Percentiles rank a stretch among this genome's conserved stretches.
Conservation (phyloP, 768 basidiomycete species). For the Rhizopogon sp. region DNA sequence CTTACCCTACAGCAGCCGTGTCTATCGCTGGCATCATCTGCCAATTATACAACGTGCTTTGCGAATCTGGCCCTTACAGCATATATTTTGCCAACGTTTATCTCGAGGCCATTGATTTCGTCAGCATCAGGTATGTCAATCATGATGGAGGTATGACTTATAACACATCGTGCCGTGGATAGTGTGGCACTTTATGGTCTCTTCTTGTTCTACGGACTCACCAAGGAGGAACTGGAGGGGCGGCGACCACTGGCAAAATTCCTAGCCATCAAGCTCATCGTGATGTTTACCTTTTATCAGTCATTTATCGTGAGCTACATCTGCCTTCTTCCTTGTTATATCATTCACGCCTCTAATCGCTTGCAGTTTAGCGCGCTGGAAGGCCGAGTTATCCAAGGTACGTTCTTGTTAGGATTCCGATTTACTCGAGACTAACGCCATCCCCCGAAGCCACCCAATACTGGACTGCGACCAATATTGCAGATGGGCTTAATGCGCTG, state of each 20-base stretch:
- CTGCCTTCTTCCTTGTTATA: background rate
- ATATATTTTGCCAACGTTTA: conserved; percentile 64
- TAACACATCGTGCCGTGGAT: background rate
- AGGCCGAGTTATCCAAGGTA: conserved; percentile 64
- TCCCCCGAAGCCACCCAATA: conserved; percentile 53
- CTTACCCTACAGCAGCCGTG: conserved; percentile 1
- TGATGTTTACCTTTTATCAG: conserved; percentile 89
- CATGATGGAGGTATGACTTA: background rate
- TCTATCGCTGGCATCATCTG: conserved; percentile 80
- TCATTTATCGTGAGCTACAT: conserved; percentile 56
- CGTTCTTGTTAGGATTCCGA: background rate
- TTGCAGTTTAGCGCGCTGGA: conserved; percentile 61
- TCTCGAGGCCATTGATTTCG: conserved; percentile 67
- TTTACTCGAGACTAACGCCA: background rate
- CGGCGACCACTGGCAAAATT: conserved; percentile 82
- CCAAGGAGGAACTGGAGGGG: conserved; percentile 72
- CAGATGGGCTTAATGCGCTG: conserved; percentile 79
- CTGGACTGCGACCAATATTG: conserved; percentile 82
- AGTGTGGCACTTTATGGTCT: conserved; percentile 86
- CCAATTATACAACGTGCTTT: conserved; percentile 63
- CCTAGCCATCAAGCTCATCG: conserved; percentile 79
- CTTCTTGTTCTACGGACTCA: conserved; percentile 77
- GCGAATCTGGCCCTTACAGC: conserved; percentile 56
- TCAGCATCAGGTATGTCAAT: conserved; percentile 66
- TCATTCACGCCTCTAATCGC: background rate